These are phyloP conservation scores for Penicillium cinerascens DNA, from an alignment of 495 filamentous ascomycete species.

Conservation along the genomic window DNA sequence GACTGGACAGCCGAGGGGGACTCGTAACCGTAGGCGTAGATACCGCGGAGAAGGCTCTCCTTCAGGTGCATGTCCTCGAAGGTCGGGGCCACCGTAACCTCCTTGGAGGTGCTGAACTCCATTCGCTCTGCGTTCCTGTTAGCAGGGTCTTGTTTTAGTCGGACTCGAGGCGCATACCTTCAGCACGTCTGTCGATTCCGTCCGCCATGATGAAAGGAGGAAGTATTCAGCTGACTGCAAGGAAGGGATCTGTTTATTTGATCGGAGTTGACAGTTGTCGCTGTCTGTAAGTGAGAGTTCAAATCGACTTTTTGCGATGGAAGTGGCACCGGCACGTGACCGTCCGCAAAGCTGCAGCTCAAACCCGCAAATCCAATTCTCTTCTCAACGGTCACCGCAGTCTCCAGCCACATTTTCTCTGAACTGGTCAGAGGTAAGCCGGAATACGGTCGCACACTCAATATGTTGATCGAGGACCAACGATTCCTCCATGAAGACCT, in stretches of 20 bases:
- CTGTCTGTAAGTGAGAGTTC: background rate
- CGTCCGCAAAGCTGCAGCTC: constrained; percentile 34
- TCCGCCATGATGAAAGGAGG: constrained; percentile 68
- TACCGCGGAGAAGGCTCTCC: constrained; percentile 91
- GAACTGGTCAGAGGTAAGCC: background rate
- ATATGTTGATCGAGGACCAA: constrained; percentile 87
- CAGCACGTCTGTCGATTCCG: constrained; percentile 87
- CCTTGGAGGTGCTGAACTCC: constrained; percentile 96
- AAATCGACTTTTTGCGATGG: constrained; percentile 28
- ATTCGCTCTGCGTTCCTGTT: constrained; percentile 65
- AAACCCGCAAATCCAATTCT: constrained; percentile 6
- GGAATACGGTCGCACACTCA: constrained; percentile 11
- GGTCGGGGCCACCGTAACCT: constrained; percentile 81
- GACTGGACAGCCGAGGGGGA: constrained; percentile 96
- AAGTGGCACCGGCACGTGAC: constrained; percentile 33
- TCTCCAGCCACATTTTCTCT: constrained; percentile 1
- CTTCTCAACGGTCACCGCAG: constrained; percentile 3
- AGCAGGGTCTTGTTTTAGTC: constrained; percentile 18
- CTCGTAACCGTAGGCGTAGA: constrained; percentile 98
- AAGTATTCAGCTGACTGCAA: constrained; percentile 4
- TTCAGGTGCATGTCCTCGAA: constrained; percentile 84
- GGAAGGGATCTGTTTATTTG: background rate
- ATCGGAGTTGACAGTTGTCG: background rate
- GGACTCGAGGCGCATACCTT: constrained; percentile 46
- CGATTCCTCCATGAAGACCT: constrained; percentile 91